phyloP scores from a whole-genome alignment of 768 basidiomycete species.

The Plicaturopsis crispa region DNA sequence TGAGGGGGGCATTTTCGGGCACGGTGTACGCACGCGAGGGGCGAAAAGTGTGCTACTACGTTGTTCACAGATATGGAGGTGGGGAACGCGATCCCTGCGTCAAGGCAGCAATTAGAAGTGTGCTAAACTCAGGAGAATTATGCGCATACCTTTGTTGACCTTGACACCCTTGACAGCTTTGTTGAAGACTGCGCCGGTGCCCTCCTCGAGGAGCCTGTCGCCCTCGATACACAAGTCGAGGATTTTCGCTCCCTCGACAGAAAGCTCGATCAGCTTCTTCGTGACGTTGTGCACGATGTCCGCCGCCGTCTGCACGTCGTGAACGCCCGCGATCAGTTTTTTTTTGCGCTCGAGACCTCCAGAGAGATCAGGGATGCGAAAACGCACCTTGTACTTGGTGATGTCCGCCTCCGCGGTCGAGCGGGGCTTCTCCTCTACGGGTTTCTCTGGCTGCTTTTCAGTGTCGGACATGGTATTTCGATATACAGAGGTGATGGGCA shows the following conservation, averaged over 20 bases:
- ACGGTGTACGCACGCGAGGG: slow-evolving; percentile 64
- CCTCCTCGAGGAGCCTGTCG: slow-evolving; percentile 87
- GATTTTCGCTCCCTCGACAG: slow-evolving; percentile 76
- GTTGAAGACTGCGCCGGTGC: slow-evolving; percentile 81
- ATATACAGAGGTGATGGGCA: not conserved
- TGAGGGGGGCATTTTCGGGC: slow-evolving; percentile 1
- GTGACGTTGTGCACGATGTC: slow-evolving; percentile 83
- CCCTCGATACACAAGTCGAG: slow-evolving; percentile 90
- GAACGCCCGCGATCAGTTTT: not conserved
- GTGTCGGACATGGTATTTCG: slow-evolving; percentile 49
- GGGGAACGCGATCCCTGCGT: slow-evolving; percentile 84
- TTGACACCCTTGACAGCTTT: slow-evolving; percentile 85
- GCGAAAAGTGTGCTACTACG: slow-evolving; percentile 91
- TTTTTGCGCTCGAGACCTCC: not conserved
- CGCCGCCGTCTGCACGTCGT: slow-evolving; percentile 61
- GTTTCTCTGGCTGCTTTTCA: slow-evolving; percentile 32
- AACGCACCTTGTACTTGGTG: slow-evolving; percentile 81
- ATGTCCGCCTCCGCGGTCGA: slow-evolving; percentile 66
- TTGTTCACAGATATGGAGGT: slow-evolving; percentile 94
- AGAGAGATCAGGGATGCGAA: too few species aligned
- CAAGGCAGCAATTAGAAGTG: not conserved
- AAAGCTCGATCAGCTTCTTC: slow-evolving; percentile 74
- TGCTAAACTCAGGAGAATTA: not conserved
- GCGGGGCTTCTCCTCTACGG: slow-evolving; percentile 40
- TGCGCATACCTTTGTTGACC: slow-evolving; percentile 69